Base-by-base conservation (phyloP, 768 basidiomycete species). In the Leccinellum albellum region DNA sequence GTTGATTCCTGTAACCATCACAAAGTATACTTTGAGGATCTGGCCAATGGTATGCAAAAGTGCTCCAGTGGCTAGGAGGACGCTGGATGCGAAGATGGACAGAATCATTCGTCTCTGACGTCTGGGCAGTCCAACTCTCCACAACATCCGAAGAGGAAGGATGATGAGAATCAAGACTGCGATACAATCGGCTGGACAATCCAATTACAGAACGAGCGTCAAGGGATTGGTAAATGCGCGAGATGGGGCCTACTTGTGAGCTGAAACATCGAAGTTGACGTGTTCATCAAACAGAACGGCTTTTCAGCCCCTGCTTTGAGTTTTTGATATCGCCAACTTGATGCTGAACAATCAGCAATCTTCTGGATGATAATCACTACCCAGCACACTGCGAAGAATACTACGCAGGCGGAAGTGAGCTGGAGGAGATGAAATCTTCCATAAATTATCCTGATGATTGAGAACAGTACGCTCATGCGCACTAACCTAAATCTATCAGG, bases 21-120 rank as follows among this genome's bases (percentile, higher is more conserved):
- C 40, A 10, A 40, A n/a, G 17, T 40, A 40, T 40, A 40, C 40
- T 9, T 40, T 12, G 40, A 20, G 40, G 10, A 40, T 40, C n/a
- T 40, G 4, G n/a, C 40, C 40, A 20, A 40, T 40, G 40, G 58
- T 51, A 13, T 61, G 61, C 20, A 63, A 61, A 8, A 67, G 50
- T 9, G 61, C 50, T 10, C 42, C 61, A 5, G 68, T 21, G 8
- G 62, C 57, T 2, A 68, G 28, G 26, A 62, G 13, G 26, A 64
- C 31, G 20, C 66, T 59, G 17, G 62, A 68, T 31, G 62, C 53
- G 13, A 68, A 61, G 28, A 60, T 50, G 14, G 28, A 53, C 32
- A 68, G 57, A 31, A 68, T 64, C 67, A 66, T 68, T 46, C 66
- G 53, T 15, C 51, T 56, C 37, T 68, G 66, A 26, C 60, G 45